Evolutionary conservation across 768 basidiomycete genomes (phyloP).

Genomic region (Auricularia cornea): DNA sequence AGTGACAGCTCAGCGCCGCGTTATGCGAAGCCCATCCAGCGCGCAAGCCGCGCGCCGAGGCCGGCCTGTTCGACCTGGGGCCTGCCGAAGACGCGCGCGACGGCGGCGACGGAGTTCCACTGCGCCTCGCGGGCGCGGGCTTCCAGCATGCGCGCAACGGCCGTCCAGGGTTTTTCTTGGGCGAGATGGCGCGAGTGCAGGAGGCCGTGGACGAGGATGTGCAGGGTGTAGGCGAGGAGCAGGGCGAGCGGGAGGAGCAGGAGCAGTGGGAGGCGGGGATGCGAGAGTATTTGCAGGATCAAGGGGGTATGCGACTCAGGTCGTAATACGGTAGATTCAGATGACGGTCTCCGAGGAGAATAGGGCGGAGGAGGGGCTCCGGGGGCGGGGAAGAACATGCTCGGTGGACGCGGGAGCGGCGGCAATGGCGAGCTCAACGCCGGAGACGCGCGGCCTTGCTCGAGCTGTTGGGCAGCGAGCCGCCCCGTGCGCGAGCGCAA

Average conservation of each 20-base stretch:
- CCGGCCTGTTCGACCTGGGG: not conserved
- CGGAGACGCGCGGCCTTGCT: not conserved
- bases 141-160: not conserved
- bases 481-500: not conserved
- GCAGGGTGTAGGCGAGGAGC: not conserved
- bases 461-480: not conserved
- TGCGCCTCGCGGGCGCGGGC: not conserved
- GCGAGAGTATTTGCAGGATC: slow-evolving; percentile 25
- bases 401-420: not conserved
- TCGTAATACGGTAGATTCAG: not conserved
- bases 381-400: not conserved
- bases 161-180: not conserved
- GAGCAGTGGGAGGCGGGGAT: slow-evolving; percentile 32
- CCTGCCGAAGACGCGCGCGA: not conserved
- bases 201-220: not conserved
- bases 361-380: no score
- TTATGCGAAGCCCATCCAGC: not conserved
- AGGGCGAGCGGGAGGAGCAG: slow-evolving; percentile 17
- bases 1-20: not conserved
- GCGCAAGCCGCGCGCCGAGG: not conserved
- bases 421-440: not conserved
- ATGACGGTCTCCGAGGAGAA: not conserved
- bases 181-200: not conserved
- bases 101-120: not conserved
- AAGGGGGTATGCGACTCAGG: slow-evolving; percentile 10